Conservation (phyloP, 345 rosid genomes). For the Syzygium aromaticum region DNA sequence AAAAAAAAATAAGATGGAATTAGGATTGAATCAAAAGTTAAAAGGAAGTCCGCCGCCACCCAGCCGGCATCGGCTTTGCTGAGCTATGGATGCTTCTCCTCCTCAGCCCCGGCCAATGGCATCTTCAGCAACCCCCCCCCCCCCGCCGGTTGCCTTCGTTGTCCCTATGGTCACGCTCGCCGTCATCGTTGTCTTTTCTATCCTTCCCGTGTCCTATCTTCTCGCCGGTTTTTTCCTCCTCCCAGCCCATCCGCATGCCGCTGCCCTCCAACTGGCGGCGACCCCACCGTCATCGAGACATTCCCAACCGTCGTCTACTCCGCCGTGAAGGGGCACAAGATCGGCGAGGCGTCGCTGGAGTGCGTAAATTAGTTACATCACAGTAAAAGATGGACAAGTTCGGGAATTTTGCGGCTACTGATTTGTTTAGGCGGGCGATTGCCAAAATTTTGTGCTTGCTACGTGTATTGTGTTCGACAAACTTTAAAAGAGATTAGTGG, state of each 20-base stretch:
- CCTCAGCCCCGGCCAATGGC: too few species aligned
- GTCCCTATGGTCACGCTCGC: background rate
- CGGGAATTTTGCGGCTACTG: background rate
- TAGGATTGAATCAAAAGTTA: too few species aligned
- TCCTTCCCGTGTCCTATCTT: too few species aligned
- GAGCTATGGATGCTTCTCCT: too few species aligned
- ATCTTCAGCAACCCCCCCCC: too few species aligned
- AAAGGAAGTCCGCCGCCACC: too few species aligned
- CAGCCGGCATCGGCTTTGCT: too few species aligned
- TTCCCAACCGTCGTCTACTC: conserved; percentile 61
- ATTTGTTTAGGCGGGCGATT: background rate
- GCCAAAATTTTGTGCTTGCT: background rate
- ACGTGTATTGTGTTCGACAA: background rate
- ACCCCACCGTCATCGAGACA: conserved; percentile 28
- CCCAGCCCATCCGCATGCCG: too few species aligned
- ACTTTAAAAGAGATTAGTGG: background rate
- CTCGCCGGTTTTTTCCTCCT: too few species aligned
- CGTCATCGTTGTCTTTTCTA: background rate
- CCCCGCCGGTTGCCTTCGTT: too few species aligned
- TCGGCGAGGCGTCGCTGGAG: conserved; percentile 38
- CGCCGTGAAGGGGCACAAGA: conserved; percentile 29
- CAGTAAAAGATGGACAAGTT: background rate
- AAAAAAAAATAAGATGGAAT: too few species aligned
- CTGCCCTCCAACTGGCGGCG: background rate
- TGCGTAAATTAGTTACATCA: background rate